Evolutionary conservation across 352 stramenopile species (phyloP).

Genomic region (Phytopythium oedochilum): DNA sequence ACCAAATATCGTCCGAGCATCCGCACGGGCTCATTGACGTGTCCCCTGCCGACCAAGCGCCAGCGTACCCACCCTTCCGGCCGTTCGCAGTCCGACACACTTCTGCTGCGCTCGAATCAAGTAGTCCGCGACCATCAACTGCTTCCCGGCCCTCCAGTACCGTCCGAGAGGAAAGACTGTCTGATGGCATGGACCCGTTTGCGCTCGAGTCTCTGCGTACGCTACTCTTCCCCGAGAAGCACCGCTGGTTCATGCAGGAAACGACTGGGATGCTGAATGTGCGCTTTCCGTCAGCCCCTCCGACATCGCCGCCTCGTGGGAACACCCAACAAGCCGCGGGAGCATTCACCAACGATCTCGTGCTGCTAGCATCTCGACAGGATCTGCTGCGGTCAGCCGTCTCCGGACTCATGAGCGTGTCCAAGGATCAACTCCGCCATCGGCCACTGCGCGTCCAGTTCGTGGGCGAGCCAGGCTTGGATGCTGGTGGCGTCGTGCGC

Average conservation of each 20-base stretch:
- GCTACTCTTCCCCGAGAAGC: constrained; percentile 45
- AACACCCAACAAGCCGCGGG: background rate
- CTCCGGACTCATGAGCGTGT: constrained; percentile 20
- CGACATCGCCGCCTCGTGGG: background rate
- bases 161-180: constrained; percentile 6
- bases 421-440: constrained; percentile 24
- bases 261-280: constrained; percentile 33
- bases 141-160: background rate
- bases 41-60: constrained; percentile 19
- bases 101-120: background rate
- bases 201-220: constrained; percentile 27
- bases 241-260: constrained; percentile 54
- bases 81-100: background rate
- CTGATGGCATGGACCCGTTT: constrained; percentile 15
- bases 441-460: constrained; percentile 60
- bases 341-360: constrained; percentile 14
- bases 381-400: constrained; percentile 34
- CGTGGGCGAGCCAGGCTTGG: constrained; percentile 63
- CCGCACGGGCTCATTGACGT: constrained; percentile 19
- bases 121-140: background rate
- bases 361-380: constrained; percentile 27
- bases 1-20: constrained; percentile 10
- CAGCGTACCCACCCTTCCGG: constrained; percentile 20
- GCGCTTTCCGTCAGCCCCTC: constrained; percentile 22
- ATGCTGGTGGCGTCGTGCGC: constrained; percentile 73